Conservation (phyloP, 2,329 filamentous ascomycete species). For the Rutstroemia sp. region DNA sequence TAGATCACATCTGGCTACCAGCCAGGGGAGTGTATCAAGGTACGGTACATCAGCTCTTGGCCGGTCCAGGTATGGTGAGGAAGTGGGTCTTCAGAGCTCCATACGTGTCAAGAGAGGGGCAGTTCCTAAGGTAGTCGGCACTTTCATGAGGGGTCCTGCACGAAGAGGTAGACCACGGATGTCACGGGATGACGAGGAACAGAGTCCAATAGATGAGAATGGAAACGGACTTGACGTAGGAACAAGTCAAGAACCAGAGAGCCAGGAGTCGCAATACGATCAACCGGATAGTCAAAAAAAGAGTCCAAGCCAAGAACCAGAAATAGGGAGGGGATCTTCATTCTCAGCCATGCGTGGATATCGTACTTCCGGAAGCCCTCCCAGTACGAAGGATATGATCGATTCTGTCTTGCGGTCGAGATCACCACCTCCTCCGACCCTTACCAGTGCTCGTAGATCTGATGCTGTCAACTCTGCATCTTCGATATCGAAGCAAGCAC, state of each 20-base stretch:
- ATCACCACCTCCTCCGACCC: conserved; percentile 25
- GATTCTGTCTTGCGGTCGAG: conserved; percentile 24
- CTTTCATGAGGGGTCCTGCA: conserved; percentile 73
- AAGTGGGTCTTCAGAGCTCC: conserved; percentile 60
- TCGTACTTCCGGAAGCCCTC: conserved; percentile 52
- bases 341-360: conserved; percentile 17
- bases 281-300: conserved; percentile 18
- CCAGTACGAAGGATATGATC: conserved; percentile 36
- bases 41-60: conserved; percentile 41
- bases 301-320: conserved; percentile 25
- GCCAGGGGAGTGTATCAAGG: conserved; percentile 46
- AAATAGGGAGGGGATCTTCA: conserved; percentile 4
- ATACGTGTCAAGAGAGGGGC: conserved; percentile 71
- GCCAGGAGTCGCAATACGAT: conserved; percentile 23
- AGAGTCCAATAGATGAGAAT: conserved; percentile 32
- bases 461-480: conserved; percentile 32
- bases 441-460: conserved; percentile 22
- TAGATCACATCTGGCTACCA: conserved; percentile 39
- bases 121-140: conserved; percentile 55
- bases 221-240: conserved; percentile 25
- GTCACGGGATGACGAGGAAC: conserved; percentile 35
- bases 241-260: conserved; percentile 27
- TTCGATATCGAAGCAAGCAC: conserved; percentile 36
- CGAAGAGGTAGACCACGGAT: conserved; percentile 62
- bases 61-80: conserved; percentile 51